Evolutionary conservation across 768 basidiomycete species (phyloP).

Genomic region (Chalciporus sphaerocephalus): DNA sequence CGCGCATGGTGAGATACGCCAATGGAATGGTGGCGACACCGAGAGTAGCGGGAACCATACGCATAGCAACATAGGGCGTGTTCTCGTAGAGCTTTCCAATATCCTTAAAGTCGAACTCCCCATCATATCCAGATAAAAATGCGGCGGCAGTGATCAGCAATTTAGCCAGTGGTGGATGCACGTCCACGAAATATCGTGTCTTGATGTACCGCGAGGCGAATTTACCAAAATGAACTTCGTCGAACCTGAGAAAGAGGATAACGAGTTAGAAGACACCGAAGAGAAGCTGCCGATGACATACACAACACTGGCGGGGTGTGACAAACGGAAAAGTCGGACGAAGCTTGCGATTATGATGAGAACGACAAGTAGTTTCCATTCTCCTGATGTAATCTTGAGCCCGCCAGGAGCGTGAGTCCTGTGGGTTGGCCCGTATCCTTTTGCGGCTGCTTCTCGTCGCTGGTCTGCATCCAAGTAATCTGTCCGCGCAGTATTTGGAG

Average conservation of each 20-base stretch:
- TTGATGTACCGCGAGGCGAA: constrained; percentile 94
- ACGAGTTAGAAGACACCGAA: not conserved
- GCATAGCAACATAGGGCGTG: constrained; percentile 96
- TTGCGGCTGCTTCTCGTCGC: constrained; percentile 64
- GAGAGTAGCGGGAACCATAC: constrained; percentile 85
- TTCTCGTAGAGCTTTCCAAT: constrained; percentile 87
- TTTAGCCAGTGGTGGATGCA: constrained; percentile 96
- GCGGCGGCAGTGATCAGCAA: constrained; percentile 89
- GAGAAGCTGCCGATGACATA: constrained; percentile 38
- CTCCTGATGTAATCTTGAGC: constrained; percentile 59
- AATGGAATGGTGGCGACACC: constrained; percentile 88
- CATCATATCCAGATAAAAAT: constrained; percentile 83
- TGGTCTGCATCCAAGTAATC: constrained; percentile 74
- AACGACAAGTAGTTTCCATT: constrained; percentile 69
- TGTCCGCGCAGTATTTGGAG: constrained; percentile 46
- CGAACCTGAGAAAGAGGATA: constrained; percentile 59
- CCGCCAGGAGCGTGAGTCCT: constrained; percentile 53
- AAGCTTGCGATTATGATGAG: constrained; percentile 65
- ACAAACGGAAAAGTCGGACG: constrained; percentile 86
- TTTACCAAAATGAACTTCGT: constrained; percentile 98
- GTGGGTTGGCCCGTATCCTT: constrained; percentile 52
- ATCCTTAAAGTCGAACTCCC: constrained; percentile 95
- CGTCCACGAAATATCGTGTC: constrained; percentile 87
- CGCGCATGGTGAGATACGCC: constrained; percentile 89
- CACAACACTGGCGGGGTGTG: constrained; percentile 89